Base-by-base conservation (phyloP, 192 early-diverging fungal species). In the Linnemannia zychae region DNA sequence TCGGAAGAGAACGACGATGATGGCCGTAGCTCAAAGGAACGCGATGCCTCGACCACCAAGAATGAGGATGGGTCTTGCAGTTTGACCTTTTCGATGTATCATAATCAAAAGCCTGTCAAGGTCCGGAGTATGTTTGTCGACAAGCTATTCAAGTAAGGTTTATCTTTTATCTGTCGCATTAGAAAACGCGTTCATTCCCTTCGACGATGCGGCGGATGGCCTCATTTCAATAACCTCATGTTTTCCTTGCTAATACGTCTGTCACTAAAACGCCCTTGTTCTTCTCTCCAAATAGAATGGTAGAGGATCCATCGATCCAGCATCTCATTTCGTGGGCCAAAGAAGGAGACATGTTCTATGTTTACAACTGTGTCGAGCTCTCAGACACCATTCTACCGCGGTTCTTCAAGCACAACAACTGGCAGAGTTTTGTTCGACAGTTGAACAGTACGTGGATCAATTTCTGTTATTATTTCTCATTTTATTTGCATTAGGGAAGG, bases 381-480 rank as follows among this genome's bases (percentile, higher is more conserved):
- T 93, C 95, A 37, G 93, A 92, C 76, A 88, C 82, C 16, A 90
- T 97, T 0, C 87, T 97, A 67, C 96, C 96, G 31, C 92, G 94
- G 82, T 94, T 96, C 78, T 98, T 97, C 79, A 97, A 97, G 86
- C 97, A 98, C 86, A 96, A 95, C 87, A 96, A 97, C 88, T 97
- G 94, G 93, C 93, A 94, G 72, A 96, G 95, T 84, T 97, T 97
- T 93, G 95, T 96, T 44, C 91, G 96, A 24, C 95, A 96, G 83
- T 88, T 97, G 24, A 97, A 97, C 89, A 96, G 91, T 93, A 88
- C 46, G 89, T 81, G 24, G 36, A 17, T 48, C 38, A 18, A n/a
- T 18, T 2, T 63, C 31, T 60, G 11, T 28, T 60, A 7, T 60
- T 49, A 16, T 34, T 18, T 47, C 15, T 15, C 16, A n/a, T 69